Evolutionary conservation across 257 asterid species (phyloP).

Genomic region (Parsonsia alboflavescens): DNA sequence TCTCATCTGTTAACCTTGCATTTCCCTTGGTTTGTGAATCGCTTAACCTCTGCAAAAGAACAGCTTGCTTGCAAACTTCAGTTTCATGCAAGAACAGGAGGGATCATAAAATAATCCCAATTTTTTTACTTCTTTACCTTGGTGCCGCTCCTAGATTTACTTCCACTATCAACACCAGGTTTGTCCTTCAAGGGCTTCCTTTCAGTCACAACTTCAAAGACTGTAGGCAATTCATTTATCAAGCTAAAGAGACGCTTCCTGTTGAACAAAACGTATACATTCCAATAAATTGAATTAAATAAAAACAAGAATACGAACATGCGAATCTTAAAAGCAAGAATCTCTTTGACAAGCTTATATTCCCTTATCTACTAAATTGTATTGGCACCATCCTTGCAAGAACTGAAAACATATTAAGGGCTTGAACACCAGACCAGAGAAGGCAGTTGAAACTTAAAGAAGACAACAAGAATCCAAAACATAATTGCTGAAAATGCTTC

Average conservation of each 20-base stretch:
- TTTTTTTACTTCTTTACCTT: constrained; percentile 19
- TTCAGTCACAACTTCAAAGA: constrained; percentile 27
- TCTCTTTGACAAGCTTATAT: neutral
- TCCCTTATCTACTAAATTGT: neutral
- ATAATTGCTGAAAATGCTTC: neutral
- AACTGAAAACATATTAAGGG: too few species aligned
- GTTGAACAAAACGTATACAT: neutral
- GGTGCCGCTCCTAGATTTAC: constrained; percentile 20
- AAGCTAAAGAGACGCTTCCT: constrained; percentile 33
- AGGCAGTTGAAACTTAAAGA: neutral
- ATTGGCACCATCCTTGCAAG: neutral
- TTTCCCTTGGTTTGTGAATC: constrained; percentile 23
- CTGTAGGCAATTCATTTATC: constrained; percentile 34
- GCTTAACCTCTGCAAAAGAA: constrained; percentile 23
- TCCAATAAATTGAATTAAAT: neutral
- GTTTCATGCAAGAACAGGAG: neutral
- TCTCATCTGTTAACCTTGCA: constrained; percentile 19
- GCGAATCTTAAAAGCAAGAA: neutral
- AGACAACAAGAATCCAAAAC: neutral
- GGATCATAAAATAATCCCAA: neutral
- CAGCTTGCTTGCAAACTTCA: neutral
- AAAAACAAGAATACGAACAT: neutral
- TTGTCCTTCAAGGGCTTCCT: constrained; percentile 25
- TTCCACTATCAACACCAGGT: constrained; percentile 26
- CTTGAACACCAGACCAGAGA: neutral